A percentile compares a stretch with the other conserved stretches of the same genome.
Conservation (phyloP, 2,329 filamentous ascomycete species). For the Microsporum ferrugineum region DNA sequence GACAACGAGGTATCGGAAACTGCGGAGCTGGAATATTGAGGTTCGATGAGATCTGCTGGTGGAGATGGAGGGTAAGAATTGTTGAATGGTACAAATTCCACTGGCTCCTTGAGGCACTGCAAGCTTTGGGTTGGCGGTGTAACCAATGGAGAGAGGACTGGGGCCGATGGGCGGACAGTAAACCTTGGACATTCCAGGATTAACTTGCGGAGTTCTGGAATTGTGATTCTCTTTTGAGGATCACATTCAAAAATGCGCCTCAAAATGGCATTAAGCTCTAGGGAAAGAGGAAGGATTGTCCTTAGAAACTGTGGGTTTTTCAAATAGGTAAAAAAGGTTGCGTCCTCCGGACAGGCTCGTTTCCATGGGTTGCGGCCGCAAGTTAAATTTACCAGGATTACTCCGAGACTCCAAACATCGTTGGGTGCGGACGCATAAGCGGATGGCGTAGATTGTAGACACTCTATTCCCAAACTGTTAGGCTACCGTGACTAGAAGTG, state of each 20-base stretch:
- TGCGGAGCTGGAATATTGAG: constrained; percentile 31
- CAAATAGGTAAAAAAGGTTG: constrained; percentile 84
- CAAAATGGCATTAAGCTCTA: constrained; percentile 80
- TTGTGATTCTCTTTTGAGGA: constrained; percentile 68
- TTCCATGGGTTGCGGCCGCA: constrained; percentile 99
- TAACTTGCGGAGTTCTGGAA: constrained; percentile 64
- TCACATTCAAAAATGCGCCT: constrained; percentile 78
- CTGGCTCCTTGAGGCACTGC: constrained; percentile 22
- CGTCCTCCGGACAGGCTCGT: constrained; percentile 83
- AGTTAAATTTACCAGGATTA: constrained; percentile 93
- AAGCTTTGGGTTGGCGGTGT: constrained; percentile 28
- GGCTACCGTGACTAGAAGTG: not conserved
- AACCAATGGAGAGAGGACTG: constrained; percentile 5
- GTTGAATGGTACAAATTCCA: constrained; percentile 26
- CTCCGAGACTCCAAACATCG: constrained; percentile 96
- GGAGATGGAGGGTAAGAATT: constrained; percentile 25
- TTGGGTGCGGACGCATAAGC: constrained; percentile 86
- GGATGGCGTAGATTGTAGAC: constrained; percentile 62
- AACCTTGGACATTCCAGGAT: constrained; percentile 69
- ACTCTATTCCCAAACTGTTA: constrained; percentile 52
- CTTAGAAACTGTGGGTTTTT: constrained; percentile 78
- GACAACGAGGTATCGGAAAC: constrained; percentile 30
- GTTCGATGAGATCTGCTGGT: constrained; percentile 25
- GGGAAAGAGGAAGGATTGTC: constrained; percentile 81
- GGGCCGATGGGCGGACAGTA: constrained; percentile 36